Conservation (phyloP, 441 rosid genomes). For the Corymbia citriodora region DNA sequence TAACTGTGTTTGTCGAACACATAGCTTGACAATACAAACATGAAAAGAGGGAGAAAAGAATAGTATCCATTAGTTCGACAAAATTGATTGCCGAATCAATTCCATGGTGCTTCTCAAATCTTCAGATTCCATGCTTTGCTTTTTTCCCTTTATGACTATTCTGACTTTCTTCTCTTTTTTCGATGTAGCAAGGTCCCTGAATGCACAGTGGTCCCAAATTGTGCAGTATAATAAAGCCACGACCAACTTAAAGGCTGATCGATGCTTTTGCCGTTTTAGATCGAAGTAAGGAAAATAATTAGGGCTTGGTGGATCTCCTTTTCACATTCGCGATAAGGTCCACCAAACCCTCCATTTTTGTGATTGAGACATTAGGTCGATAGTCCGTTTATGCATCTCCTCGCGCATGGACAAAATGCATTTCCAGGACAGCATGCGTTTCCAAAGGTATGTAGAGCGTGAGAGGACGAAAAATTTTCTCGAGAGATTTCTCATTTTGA, state of each 20-base stretch:
- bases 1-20: background rate
- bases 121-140: background rate
- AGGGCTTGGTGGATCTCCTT: background rate
- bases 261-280: background rate
- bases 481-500: background rate
- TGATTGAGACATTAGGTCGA: background rate
- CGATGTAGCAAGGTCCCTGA: background rate
- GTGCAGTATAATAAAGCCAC: background rate
- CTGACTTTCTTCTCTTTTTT: background rate
- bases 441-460: background rate
- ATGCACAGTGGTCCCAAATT: background rate
- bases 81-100: background rate
- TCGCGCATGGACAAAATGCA: too few relatives aligned
- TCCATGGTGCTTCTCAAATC: background rate
- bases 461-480: background rate
- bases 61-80: background rate
- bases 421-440: background rate
- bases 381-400: background rate
- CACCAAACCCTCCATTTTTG: background rate
- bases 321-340: background rate
- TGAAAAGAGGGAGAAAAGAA: background rate
- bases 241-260: background rate
- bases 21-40: background rate
- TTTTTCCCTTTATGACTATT: background rate
- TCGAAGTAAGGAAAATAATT: background rate